phyloP scores from a whole-genome alignment of 495 filamentous ascomycete genomes.

The Neurospora terricola region DNA sequence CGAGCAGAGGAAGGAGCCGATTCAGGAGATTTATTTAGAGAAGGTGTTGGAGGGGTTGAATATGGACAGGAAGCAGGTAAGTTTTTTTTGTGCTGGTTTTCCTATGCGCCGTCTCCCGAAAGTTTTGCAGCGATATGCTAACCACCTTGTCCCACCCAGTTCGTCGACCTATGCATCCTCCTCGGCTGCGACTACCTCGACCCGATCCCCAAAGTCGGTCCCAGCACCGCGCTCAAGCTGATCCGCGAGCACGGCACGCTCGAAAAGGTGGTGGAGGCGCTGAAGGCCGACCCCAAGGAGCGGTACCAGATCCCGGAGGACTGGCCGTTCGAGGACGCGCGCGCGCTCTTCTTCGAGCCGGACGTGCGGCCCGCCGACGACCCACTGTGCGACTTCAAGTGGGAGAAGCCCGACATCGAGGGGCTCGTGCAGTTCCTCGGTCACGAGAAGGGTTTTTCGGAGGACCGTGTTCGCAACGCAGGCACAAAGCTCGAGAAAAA shows the following conservation, averaged over 20 bases:
- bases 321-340: conserved; percentile 89
- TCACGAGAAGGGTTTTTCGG: conserved; percentile 89
- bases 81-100: background rate
- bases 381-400: conserved; percentile 90
- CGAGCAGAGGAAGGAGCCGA: conserved; percentile 94
- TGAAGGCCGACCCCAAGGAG: conserved; percentile 54
- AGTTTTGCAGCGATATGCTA: background rate
- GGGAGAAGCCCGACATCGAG: conserved; percentile 86
- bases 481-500: conserved; percentile 74
- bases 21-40: conserved; percentile 85
- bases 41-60: conserved; percentile 72
- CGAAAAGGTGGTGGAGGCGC: conserved; percentile 72
- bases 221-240: conserved; percentile 79
- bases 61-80: conserved; percentile 77
- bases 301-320: conserved; percentile 80
- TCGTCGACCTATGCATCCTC: conserved; percentile 95
- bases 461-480: conserved; percentile 76
- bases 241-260: conserved; percentile 84
- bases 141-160: conserved; percentile 37
- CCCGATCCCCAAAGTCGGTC: conserved; percentile 87
- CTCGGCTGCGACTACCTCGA: conserved; percentile 98
- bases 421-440: conserved; percentile 83
- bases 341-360: conserved; percentile 80
- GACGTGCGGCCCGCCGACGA: conserved; percentile 81
- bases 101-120: background rate